Conservation (phyloP, 2,329 filamentous ascomycete species). For the Fusarium sp. region DNA sequence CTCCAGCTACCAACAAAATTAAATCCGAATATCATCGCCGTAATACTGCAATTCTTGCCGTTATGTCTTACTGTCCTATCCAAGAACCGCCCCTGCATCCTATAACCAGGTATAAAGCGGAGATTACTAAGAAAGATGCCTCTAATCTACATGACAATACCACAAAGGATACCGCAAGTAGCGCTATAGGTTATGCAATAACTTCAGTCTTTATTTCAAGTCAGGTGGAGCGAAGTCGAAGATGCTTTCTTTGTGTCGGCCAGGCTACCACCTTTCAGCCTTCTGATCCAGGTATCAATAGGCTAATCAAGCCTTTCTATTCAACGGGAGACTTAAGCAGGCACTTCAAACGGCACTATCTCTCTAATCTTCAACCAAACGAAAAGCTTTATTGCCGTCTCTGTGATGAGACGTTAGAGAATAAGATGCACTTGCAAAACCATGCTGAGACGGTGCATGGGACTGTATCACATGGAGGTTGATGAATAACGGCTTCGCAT, state of each 20-base stretch:
- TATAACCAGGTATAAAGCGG: neutral
- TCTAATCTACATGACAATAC: neutral
- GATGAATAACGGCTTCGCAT: no score
- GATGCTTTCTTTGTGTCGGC: no score
- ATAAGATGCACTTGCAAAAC: slow-evolving; percentile 7
- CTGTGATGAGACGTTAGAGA: no score
- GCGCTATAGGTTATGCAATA: neutral
- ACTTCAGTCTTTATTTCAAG: slow-evolving; percentile 8
- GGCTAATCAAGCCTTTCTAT: slow-evolving; percentile 12
- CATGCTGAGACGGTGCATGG: slow-evolving; percentile 12
- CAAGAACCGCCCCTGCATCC: neutral
- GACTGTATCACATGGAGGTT: slow-evolving; percentile 6
- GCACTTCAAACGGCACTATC: slow-evolving; percentile 11
- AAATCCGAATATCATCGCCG: neutral
- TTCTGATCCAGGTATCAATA: neutral
- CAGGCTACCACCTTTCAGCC: neutral
- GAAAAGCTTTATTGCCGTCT: no score
- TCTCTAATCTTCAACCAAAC: neutral
- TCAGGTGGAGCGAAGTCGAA: neutral
- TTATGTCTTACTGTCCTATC: slow-evolving; percentile 18
- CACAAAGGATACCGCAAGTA: neutral
- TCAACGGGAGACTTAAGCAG: neutral
- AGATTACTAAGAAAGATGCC: rapidly evolving
- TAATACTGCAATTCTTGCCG: slow-evolving; percentile 1
- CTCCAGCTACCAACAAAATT: neutral